Evolutionary conservation across 1,284 basidiomycete genomes (phyloP).

Genomic region (Tetrapyrgos nigripes): DNA sequence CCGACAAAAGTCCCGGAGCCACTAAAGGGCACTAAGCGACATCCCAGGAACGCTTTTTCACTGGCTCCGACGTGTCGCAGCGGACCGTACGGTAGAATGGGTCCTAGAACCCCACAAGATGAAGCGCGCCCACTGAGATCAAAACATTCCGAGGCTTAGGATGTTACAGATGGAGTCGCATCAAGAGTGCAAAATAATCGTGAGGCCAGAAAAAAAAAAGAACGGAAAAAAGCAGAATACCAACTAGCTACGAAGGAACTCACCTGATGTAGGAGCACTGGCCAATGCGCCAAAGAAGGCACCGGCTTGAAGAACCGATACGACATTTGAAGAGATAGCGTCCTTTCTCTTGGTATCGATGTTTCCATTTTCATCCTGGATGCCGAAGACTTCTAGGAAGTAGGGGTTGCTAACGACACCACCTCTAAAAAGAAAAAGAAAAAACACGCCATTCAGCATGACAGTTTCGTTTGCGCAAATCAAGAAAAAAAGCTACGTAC

Average conservation of each 20-base stretch:
- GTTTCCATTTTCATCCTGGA: constrained; percentile 42
- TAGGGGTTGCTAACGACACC: constrained; percentile 68
- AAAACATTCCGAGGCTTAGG: too few species aligned
- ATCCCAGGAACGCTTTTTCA: too few species aligned
- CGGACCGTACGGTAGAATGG: too few species aligned
- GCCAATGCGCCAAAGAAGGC: constrained; percentile 73
- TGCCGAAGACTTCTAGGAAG: constrained; percentile 62
- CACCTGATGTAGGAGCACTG: constrained; percentile 59
- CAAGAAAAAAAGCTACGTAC: constrained; percentile 3
- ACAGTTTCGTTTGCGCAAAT: too few species aligned
- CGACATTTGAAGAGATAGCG: constrained; percentile 61
- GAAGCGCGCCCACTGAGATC: too few species aligned
- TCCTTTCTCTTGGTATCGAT: constrained; percentile 37
- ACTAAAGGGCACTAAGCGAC: too few species aligned
- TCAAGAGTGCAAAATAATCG: background rate
- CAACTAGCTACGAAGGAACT: constrained; percentile 5
- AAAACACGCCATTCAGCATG: background rate
- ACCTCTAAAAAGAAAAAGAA: constrained; percentile 55
- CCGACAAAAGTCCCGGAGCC: too few species aligned
- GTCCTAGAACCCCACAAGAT: too few species aligned
- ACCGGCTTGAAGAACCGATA: constrained; percentile 72
- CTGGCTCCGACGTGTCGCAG: too few species aligned
- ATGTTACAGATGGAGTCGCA: too few species aligned
- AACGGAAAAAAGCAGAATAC: background rate
- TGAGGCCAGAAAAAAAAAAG: background rate